A percentile compares a stretch with the other conserved stretches of the same genome.
phyloP scores from a whole-genome alignment of 352 stramenopile species.

The Pythium sp. region DNA sequence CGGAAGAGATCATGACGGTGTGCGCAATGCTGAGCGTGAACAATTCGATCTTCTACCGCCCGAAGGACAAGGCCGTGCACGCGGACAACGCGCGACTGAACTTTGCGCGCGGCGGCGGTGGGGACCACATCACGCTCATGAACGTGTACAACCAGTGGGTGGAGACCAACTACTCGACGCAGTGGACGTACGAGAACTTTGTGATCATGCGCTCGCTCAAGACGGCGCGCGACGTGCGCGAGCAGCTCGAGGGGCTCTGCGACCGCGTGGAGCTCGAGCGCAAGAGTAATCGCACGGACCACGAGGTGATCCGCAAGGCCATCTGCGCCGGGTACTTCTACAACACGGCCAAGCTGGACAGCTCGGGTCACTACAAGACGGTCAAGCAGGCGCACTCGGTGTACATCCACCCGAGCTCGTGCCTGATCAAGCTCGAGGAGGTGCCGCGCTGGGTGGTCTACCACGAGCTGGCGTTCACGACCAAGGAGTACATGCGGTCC shows the following conservation, averaged over 20 bases:
- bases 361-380: slow-evolving; percentile 97
- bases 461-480: slow-evolving; percentile 99
- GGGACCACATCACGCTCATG: slow-evolving; percentile 97
- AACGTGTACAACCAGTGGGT: slow-evolving; percentile 98
- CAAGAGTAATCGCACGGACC: slow-evolving; percentile 80
- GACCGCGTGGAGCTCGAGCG: slow-evolving; percentile 97
- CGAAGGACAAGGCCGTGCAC: slow-evolving; percentile 98
- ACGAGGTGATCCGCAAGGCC: slow-evolving; percentile 95
- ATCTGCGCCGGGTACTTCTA: slow-evolving; percentile 99
- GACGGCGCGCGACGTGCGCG: slow-evolving; percentile 97
- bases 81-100: slow-evolving; percentile 98
- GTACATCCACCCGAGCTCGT: slow-evolving; percentile 98
- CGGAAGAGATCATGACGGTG: slow-evolving; percentile 95
- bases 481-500: slow-evolving; percentile 99
- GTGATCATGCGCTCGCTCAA: slow-evolving; percentile 97
- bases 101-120: slow-evolving; percentile 96
- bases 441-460: slow-evolving; percentile 96
- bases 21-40: slow-evolving; percentile 98
- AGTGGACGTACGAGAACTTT: slow-evolving; percentile 96
- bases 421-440: slow-evolving; percentile 91
- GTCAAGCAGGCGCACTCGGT: slow-evolving; percentile 98
- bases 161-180: slow-evolving; percentile 96
- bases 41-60: slow-evolving; percentile 98
- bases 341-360: slow-evolving; percentile 97
- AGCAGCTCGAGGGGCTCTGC: slow-evolving; percentile 98